Evolutionary conservation across 495 filamentous ascomycete genomes (phyloP), one percentile per base, ranked within the genome.

Genomic region (Xylaria cubensis): DNA sequence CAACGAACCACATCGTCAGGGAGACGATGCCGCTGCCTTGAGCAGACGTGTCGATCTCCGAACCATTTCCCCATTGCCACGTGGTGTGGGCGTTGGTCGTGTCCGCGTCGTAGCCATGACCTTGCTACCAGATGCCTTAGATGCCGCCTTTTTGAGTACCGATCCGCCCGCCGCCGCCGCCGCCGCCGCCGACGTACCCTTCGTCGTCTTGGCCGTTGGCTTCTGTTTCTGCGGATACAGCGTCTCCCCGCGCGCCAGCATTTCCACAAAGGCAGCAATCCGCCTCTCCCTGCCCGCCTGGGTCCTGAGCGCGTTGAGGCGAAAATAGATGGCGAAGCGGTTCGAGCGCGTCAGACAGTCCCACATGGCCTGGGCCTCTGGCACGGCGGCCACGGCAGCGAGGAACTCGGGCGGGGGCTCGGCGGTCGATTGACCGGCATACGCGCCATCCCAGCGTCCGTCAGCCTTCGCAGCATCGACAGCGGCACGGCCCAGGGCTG

Each of bases 381-480:
- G 75, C 24, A 69, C 65, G 21, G 71, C 71, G 8, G 67, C 73
- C 4, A 75, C 73, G 17, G 73, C 73, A 1, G 71, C 71, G 10
- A 75, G 50, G 59, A 77, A 73, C 24, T 73, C 71, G 17, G 75
- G 73, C 24, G 75, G 75, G 7, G 59, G 68, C 24, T 75, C 73
- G 2, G 75, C 75, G 3, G 71, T 72, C 29, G 75, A 74, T 24
- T 69, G 64, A 24, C 84, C 82, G 13, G 82, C 81, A 74, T 90
- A 90, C 0, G 88, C 88, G 44, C 80, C 79, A 1, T 83, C 83
- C 88, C 88, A 89, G 0, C 87, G 81, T 9, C 88, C 88, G 71
- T 89, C 87, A 1, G 77, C 81, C 73, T 86, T 86, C 0, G 87
- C 88, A 1, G 84, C 82, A 5, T 89, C 84, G 39, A 90, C 80